A percentile compares a stretch with the other conserved stretches of the same genome.
Conservation (phyloP, 1,139 yeast genomes). For the Candida freyschussii region DNA sequence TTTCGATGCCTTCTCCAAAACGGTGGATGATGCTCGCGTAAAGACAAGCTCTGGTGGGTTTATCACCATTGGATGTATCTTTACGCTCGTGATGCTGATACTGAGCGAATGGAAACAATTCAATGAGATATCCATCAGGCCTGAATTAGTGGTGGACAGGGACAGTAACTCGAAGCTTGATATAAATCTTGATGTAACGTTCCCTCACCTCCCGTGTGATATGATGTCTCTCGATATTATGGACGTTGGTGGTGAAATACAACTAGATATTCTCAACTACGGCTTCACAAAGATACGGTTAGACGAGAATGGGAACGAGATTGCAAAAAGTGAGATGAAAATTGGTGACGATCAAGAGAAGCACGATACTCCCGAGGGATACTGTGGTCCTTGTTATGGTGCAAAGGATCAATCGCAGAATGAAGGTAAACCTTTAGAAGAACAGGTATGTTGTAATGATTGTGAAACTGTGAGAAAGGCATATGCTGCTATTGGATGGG, state of each 20-base stretch:
- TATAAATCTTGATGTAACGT: constrained; percentile 74
- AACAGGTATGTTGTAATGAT: constrained; percentile 70
- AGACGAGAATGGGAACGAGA: constrained; percentile 39
- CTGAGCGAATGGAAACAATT: constrained; percentile 75
- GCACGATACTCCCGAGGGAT: constrained; percentile 36
- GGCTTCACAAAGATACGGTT: constrained; percentile 72
- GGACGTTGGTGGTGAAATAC: constrained; percentile 84
- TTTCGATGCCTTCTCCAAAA: constrained; percentile 88
- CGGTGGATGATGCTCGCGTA: constrained; percentile 89
- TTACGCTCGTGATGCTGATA: constrained; percentile 59
- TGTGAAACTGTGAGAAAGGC: constrained; percentile 81
- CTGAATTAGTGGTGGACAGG: constrained; percentile 85
- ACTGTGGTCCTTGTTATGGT: constrained; percentile 93
- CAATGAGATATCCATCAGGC: constrained; percentile 59
- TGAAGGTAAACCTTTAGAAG: constrained; percentile 33
- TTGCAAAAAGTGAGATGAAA: constrained; percentile 31
- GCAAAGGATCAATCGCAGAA: constrained; percentile 61
- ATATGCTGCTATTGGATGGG: constrained; percentile 77
- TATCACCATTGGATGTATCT: constrained; percentile 67
- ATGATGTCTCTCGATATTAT: constrained; percentile 55
- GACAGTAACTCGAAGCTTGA: constrained; percentile 74
- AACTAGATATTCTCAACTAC: constrained; percentile 61
- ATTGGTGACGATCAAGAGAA: constrained; percentile 27
- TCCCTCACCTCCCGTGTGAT: constrained; percentile 84
- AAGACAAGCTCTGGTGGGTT: constrained; percentile 88